A percentile compares a stretch with the other conserved stretches of the same genome.
Conservation (phyloP, 2,329 filamentous ascomycete genomes). For the Ophiostoma piceae region DNA sequence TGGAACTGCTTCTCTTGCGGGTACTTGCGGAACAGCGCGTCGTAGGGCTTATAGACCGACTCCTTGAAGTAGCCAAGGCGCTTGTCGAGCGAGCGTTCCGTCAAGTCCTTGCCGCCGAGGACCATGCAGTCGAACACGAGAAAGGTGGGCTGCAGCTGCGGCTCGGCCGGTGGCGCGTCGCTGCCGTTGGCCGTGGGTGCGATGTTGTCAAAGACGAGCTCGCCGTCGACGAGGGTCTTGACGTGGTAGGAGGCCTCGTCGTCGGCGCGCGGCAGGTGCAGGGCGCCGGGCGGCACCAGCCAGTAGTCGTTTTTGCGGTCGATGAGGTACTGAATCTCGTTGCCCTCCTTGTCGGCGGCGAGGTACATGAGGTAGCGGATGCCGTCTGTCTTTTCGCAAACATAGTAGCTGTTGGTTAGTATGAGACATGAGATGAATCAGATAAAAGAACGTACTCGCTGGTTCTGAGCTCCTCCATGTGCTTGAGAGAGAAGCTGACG, state of each 20-base stretch:
- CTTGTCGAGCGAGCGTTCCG: slow-evolving; percentile 78
- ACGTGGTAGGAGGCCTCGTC: slow-evolving; percentile 62
- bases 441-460: slow-evolving; percentile 57
- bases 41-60: slow-evolving; percentile 67
- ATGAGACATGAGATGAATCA: neutral
- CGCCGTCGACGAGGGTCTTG: slow-evolving; percentile 82
- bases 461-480: slow-evolving; percentile 73
- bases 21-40: slow-evolving; percentile 56
- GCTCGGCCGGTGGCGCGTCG: neutral
- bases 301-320: slow-evolving; percentile 98
- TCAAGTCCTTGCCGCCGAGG: slow-evolving; percentile 69
- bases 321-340: slow-evolving; percentile 82
- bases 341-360: slow-evolving; percentile 55
- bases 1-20: slow-evolving; percentile 65
- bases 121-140: slow-evolving; percentile 91
- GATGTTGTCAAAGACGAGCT: slow-evolving; percentile 81
- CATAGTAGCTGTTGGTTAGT: slow-evolving; percentile 65
- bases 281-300: slow-evolving; percentile 61
- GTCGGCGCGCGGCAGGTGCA: slow-evolving; percentile 74
- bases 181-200: slow-evolving; percentile 38
- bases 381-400: slow-evolving; percentile 97
- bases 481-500: slow-evolving; percentile 79
- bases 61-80: slow-evolving; percentile 81
- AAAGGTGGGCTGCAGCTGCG: slow-evolving; percentile 63
- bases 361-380: slow-evolving; percentile 94